Conservation (phyloP, 2,329 filamentous ascomycete genomes). For the Ophiocordyceps camponoti-leonardi region DNA sequence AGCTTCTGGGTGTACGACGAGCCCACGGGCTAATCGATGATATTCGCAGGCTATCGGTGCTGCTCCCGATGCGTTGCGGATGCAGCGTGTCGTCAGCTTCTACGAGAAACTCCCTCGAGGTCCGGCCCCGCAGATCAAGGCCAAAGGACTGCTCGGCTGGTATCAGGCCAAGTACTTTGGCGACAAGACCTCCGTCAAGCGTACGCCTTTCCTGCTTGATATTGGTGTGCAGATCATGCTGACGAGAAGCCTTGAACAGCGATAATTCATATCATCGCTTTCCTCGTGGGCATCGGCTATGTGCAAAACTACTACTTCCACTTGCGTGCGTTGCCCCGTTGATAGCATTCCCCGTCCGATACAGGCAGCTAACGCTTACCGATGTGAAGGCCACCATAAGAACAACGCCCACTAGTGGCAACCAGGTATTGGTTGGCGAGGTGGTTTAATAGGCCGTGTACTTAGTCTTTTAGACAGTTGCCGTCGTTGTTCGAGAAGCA, state of each 20-base stretch:
- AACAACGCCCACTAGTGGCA: slow-evolving; percentile 88
- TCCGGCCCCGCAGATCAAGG: slow-evolving; percentile 65
- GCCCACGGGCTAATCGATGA: slow-evolving; percentile 16
- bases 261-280: slow-evolving; percentile 69
- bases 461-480: slow-evolving; percentile 19
- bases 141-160: slow-evolving; percentile 66
- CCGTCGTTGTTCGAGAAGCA: neutral
- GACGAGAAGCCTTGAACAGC: slow-evolving; percentile 32
- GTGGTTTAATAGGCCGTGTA: slow-evolving; percentile 16
- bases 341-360: neutral
- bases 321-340: slow-evolving; percentile 54
- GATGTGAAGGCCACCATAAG: slow-evolving; percentile 86
- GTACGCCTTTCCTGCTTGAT: slow-evolving; percentile 36
- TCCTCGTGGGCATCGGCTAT: slow-evolving; percentile 71
- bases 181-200: slow-evolving; percentile 75
- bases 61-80: slow-evolving; percentile 88
- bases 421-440: neutral
- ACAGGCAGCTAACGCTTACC: neutral
- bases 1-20: slow-evolving; percentile 2
- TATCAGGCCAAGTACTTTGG: slow-evolving; percentile 92
- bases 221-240: neutral
- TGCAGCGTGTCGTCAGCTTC: slow-evolving; percentile 96
- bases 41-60: slow-evolving; percentile 67
- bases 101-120: slow-evolving; percentile 97
- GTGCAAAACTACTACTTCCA: slow-evolving; percentile 99